Base-by-base conservation (phyloP, 495 filamentous ascomycete genomes). In the Penicillium silybi region DNA sequence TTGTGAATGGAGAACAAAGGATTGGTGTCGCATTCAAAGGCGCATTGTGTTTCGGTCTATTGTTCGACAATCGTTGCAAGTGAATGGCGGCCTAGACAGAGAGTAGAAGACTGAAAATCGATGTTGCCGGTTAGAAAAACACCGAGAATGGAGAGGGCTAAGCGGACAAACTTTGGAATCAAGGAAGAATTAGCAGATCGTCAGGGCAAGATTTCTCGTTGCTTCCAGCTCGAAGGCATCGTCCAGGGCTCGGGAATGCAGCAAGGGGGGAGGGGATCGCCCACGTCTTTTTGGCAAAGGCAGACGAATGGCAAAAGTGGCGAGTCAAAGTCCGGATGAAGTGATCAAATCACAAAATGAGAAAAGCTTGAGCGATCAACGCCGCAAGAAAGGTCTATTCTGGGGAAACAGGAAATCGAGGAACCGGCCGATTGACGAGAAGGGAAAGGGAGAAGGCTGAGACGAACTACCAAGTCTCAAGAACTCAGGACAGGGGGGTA, bases 161-260 rank as follows among this genome's bases (percentile, higher is more conserved):
- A 52, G 49, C 44, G 42, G 35, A 44, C 17, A 18, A 16, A 41
- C 32, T 39, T 18, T 50, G 41, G 45, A 56, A 52, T 52, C 29
- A 20, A 38, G 48, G 29, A 44, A 26, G 26, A 32, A 41, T 29
- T 7, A 50, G 44, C 29, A 35, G 46, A 53, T 46, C 32, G 19
- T 11, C 41, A 41, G 16, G 15, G 32, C 37, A 39, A 41, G 41
- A 51, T 57, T 32, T 57, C 17, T 23, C 26, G 50, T 53, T 60
- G 53, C 45, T 42, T 32, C 37, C 32, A 20, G 35, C 11, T n/a
- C 32, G 13, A 39, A 50, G 57, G 57, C 57, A 60, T 60, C 53
- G 57, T 57, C 57, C 42, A 53, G 57, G 53, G 39, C 40, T 34
- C n/a, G 40, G 57, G 57, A 60, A 60, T 60, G 57, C 32, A 56